Evolutionary conservation across 1,284 basidiomycete genomes (phyloP).

Genomic region (Fomitopsis schrenkii): DNA sequence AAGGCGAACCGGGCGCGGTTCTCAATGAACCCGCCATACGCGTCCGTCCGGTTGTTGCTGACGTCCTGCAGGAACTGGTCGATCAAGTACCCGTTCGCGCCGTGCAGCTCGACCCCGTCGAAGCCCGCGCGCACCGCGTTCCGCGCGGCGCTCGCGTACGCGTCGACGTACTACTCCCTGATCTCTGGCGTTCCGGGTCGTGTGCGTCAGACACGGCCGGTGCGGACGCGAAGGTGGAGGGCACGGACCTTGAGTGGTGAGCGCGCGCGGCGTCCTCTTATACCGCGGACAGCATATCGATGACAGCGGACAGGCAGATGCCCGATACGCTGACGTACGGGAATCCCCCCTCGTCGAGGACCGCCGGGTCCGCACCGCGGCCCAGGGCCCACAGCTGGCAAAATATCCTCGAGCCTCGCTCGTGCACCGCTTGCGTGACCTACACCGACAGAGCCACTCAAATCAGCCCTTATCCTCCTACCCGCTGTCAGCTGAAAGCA

Average conservation of each 20-base stretch:
- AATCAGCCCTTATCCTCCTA: too few species aligned
- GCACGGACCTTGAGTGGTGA: slow-evolving; percentile 27
- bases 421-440: slow-evolving; percentile 27
- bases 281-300: slow-evolving; percentile 8
- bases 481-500: too few species aligned
- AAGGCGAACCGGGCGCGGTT: slow-evolving; percentile 49
- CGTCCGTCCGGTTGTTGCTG: slow-evolving; percentile 52
- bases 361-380: slow-evolving; percentile 30
- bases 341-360: slow-evolving; percentile 16
- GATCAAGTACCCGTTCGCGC: slow-evolving; percentile 35
- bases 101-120: slow-evolving; percentile 36
- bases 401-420: slow-evolving; percentile 37
- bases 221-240: background rate
- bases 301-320: slow-evolving; percentile 32
- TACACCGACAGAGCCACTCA: background rate
- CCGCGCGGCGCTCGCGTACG: slow-evolving; percentile 34
- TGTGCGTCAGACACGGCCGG: background rate
- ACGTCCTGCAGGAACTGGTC: slow-evolving; percentile 41
- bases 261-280: slow-evolving; percentile 25
- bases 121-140: slow-evolving; percentile 45
- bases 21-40: slow-evolving; percentile 55
- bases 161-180: slow-evolving; percentile 38
- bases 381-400: slow-evolving; percentile 47
- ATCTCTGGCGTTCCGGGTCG: slow-evolving; percentile 30
- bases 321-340: slow-evolving; percentile 36